phyloP scores from a whole-genome alignment of 805 yeast species.

The Zygosaccharomyces bisporus region DNA sequence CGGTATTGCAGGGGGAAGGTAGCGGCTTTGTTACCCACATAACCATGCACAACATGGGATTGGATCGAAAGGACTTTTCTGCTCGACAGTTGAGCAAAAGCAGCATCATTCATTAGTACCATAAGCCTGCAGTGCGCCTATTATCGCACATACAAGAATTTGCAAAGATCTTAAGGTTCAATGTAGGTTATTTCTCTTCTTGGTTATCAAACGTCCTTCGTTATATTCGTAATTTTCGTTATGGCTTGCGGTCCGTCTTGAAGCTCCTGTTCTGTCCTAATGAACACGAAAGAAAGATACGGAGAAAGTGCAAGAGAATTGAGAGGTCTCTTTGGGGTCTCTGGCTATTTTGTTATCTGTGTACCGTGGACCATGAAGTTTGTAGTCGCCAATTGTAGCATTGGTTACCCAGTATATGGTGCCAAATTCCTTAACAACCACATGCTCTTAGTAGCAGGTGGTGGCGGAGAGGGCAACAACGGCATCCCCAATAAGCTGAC shows the following conservation, averaged over 20 bases:
- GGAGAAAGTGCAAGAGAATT: background rate
- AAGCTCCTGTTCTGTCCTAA: background rate
- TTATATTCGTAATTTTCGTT: background rate
- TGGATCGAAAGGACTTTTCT: constrained; percentile 53
- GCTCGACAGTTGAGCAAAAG: constrained; percentile 5
- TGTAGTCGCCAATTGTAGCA: constrained; percentile 26
- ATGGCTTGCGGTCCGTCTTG: constrained; percentile 1
- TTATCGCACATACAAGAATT: background rate
- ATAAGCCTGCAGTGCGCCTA: background rate
- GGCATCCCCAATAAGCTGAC: constrained; percentile 84
- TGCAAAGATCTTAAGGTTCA: background rate
- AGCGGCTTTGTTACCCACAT: constrained; percentile 90
- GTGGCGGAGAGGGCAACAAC: constrained; percentile 92
- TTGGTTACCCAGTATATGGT: constrained; percentile 79
- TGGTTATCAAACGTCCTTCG: background rate
- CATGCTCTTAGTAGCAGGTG: constrained; percentile 76
- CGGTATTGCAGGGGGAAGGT: constrained; percentile 81
- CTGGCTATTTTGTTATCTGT: background rate
- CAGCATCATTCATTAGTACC: background rate
- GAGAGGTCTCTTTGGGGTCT: constrained; percentile 9
- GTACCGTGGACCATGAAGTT: constrained; percentile 22
- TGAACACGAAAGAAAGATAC: constrained; percentile 4
- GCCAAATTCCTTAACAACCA: constrained; percentile 62
- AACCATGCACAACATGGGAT: constrained; percentile 93
- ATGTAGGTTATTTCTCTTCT: background rate